phyloP scores from a whole-genome alignment of 306 rosid genomes.

The Sicyos baderoa region DNA sequence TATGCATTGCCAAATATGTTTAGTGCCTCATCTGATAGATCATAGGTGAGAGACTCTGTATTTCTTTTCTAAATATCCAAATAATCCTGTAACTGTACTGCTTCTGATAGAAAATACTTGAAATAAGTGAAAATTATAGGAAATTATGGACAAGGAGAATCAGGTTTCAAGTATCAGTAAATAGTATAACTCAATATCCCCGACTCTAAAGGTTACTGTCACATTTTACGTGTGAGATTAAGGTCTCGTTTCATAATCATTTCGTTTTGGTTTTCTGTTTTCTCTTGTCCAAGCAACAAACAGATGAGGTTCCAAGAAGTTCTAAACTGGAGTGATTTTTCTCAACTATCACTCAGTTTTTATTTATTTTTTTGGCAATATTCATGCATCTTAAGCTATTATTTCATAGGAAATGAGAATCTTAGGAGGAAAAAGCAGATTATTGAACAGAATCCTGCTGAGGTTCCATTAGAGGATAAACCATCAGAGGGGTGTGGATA shows the following conservation, averaged over 20 bases:
- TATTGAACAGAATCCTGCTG: constrained; percentile 17
- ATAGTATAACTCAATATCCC: not conserved
- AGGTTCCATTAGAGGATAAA: constrained; percentile 29
- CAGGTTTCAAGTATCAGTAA: not conserved
- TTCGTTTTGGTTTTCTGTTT: no score
- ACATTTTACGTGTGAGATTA: not conserved
- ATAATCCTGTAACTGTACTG: not conserved
- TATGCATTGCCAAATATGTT: not conserved
- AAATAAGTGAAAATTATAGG: not conserved
- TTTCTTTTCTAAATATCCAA: not conserved
- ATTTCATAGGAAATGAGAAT: constrained; percentile 39
- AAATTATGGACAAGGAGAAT: not conserved
- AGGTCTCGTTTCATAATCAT: not conserved
- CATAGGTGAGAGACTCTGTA: not conserved
- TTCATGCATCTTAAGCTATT: not conserved
- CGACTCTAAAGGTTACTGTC: not conserved
- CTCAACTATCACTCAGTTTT: not conserved
- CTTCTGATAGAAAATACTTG: not conserved
- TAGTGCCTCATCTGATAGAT: not conserved
- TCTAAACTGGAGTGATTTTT: not conserved
- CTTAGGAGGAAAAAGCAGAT: constrained; percentile 45
- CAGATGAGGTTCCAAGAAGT: no score
- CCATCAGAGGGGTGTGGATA: constrained; percentile 34
- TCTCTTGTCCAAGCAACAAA: not conserved
- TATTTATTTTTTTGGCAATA: not conserved